Evolutionary conservation across 2,329 filamentous ascomycete species (phyloP).

Genomic region (Thermomyces lanuginosus): DNA sequence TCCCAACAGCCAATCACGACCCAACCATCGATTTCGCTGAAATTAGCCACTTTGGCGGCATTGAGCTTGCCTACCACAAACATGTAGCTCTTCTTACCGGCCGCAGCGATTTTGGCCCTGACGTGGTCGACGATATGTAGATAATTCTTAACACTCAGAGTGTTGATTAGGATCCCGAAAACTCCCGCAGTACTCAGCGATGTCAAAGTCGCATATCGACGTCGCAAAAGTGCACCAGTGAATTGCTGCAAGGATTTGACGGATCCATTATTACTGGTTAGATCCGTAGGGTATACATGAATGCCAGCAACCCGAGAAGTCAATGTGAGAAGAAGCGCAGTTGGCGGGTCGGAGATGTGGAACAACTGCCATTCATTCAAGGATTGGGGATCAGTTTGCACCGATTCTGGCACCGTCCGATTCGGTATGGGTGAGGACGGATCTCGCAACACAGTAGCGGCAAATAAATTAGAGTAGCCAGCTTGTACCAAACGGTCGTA

Average conservation of each 20-base stretch:
- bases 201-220: conserved; percentile 76
- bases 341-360: conserved; percentile 66
- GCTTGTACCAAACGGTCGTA: conserved; percentile 35
- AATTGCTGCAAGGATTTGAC: conserved; percentile 32
- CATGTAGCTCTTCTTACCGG: conserved; percentile 89
- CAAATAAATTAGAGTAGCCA: conserved; percentile 56
- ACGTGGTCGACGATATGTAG: conserved; percentile 62
- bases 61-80: conserved; percentile 96
- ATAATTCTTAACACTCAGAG: conserved; percentile 81
- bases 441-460: conserved; percentile 58
- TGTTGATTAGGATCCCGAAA: conserved; percentile 92
- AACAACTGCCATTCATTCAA: conserved; percentile 60
- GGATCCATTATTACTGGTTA: conserved; percentile 10
- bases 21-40: conserved; percentile 89
- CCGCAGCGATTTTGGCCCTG: conserved; percentile 52
- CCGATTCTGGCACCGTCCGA: conserved; percentile 45
- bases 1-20: conserved; percentile 98
- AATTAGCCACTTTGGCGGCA: conserved; percentile 89
- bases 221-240: conserved; percentile 48
- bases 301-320: conserved; percentile 65
- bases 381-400: conserved; percentile 28
- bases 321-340: conserved; percentile 71
- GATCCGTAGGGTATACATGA: conserved; percentile 54
- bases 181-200: conserved; percentile 64
- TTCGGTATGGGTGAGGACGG: conserved; percentile 74